Evolutionary conservation across 345 rosid genomes (phyloP).

Genomic region (Rhizophora apiculata): DNA sequence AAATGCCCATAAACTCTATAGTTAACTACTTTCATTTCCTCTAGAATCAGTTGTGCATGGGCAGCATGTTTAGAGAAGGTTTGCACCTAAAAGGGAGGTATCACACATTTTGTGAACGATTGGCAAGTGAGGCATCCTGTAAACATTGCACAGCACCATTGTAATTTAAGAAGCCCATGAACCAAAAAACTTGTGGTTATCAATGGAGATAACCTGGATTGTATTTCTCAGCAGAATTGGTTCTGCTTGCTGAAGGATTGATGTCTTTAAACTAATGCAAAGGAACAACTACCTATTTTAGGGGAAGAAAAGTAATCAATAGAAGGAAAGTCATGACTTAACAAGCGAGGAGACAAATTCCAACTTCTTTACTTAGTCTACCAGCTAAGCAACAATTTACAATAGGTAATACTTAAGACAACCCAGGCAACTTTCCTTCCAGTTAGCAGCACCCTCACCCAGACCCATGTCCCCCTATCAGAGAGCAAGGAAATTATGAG

Average conservation of each 20-base stretch:
- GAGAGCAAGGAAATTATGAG: no score
- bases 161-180: constrained; percentile 62
- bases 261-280: constrained; percentile 54
- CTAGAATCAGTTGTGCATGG: constrained; percentile 4
- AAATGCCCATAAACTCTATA: constrained; percentile 22
- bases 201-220: constrained; percentile 55
- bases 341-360: neutral
- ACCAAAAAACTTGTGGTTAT: constrained; percentile 58
- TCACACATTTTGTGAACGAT: constrained; percentile 36
- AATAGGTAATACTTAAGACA: neutral
- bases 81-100: constrained; percentile 2
- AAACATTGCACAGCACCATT: constrained; percentile 43
- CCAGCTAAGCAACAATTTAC: no score
- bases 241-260: constrained; percentile 51
- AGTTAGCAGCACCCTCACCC: no score
- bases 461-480: no score
- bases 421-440: neutral
- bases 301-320: neutral
- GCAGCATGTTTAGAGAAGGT: neutral
- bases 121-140: constrained; percentile 33
- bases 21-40: constrained; percentile 18
- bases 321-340: neutral
- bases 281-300: constrained; percentile 57
- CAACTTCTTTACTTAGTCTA: neutral
- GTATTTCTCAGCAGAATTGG: constrained; percentile 55